Evolutionary conservation across 768 basidiomycete genomes (phyloP), one percentile per base, ranked within the genome.

Genomic region (Boletus barrowsii): DNA sequence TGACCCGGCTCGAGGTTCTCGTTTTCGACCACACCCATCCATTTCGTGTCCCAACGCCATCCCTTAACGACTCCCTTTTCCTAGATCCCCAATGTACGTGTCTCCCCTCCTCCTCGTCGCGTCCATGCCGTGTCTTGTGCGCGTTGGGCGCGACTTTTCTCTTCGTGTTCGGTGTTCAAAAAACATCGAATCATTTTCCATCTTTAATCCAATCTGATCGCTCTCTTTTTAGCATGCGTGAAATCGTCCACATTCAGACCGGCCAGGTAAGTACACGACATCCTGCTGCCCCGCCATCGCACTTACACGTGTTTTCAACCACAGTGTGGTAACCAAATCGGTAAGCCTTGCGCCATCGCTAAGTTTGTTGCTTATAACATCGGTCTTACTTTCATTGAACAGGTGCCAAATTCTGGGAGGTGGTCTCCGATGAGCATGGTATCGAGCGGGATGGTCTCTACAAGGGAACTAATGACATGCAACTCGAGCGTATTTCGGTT

Each of bases 231-330:
- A 93, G 90, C 81, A 93, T 93, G 91, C 91, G 95, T 81, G 95
- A 98, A 87, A 98, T 98, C 77, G 95, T 98, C 73, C 96, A 98
- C 79, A 86, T 98, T 69, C 96, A 98, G 76, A 98, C 96, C 61
- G 96, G 96, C 79, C 96, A 97, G 85, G 93, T 93, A 68, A 64
- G 79, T 71, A 48, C 47, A 35, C 42, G 35, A 30, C 33, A 45
- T 57, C 51, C 35, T 33, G 14, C 24, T 37, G 32, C 37, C 35
- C 26, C n/a, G 14, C 46, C 51, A 50, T 36, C 42, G 56, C 64
- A 57, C 64, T 72, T 63, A 64, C 71, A 54, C 52, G 59, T 62
- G 54, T 59, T 61, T 66, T 68, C 59, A 57, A 63, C 66, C 32
- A 40, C 63, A 87, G 92, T 98, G 96, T 73, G 96, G 96, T 83